Conservation (phyloP, 441 rosid genomes). For the Cnidoscolus chayamansa region DNA sequence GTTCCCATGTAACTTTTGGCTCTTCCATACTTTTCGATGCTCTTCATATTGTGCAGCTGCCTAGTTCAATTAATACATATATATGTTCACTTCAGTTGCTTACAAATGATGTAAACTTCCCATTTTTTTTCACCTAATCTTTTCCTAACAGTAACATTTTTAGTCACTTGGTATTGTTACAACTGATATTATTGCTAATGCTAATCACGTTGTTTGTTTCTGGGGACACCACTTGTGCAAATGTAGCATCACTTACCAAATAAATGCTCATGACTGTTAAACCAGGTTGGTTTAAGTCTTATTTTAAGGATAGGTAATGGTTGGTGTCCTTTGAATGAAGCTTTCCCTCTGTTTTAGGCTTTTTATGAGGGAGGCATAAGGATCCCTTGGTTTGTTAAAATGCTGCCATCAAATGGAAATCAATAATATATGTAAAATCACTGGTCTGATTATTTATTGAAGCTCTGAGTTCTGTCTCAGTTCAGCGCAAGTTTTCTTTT, state of each 20-base stretch:
- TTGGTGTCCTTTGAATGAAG: not conserved
- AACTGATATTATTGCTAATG: not conserved
- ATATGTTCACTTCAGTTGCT: not conserved
- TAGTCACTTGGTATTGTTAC: not conserved
- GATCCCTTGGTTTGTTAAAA: not conserved
- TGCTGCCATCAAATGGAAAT: conserved; percentile 6
- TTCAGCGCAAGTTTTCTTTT: not conserved
- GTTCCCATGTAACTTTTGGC: conserved; percentile 8
- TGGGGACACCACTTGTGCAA: not conserved
- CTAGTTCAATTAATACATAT: not conserved
- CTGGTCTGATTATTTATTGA: not conserved
- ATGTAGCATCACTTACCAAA: not conserved
- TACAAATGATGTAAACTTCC: not conserved
- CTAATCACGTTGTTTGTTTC: not conserved
- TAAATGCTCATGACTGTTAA: not conserved
- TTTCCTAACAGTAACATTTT: not conserved
- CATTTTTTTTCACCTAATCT: not conserved
- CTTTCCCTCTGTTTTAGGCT: not conserved
- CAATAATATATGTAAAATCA: not conserved
- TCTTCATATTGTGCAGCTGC: not conserved
- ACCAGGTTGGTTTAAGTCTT: not conserved
- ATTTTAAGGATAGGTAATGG: not conserved
- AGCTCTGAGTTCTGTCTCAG: not conserved
- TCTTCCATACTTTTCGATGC: not conserved
- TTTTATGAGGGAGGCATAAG: not conserved